Evolutionary conservation across 2,329 filamentous ascomycete genomes (phyloP), one percentile per base, ranked within the genome.

Genomic region (Colletotrichum karsti): DNA sequence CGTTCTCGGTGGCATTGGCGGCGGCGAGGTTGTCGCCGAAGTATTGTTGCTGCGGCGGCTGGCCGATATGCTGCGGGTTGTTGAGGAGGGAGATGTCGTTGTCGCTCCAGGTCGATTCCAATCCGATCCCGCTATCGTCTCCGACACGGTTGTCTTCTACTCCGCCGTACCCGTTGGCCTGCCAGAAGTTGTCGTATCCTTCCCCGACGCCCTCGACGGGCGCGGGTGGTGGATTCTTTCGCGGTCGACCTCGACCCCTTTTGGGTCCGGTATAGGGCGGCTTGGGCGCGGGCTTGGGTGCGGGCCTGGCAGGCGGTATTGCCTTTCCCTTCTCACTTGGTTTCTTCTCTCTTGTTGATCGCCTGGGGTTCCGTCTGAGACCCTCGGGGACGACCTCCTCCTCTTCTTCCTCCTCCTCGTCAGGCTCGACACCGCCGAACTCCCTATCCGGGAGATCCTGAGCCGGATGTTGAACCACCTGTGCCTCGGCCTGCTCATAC

Each of bases 21-120:
- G 59, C 59, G n/a, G 59, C 59, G 35, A 37, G 35, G 15, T 63
- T 67, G 5, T 67, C 64, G 35, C 64, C 64, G 9, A 12, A 59
- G 35, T 48, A 48, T 30, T 50, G 53, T 22, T 44, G 7, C 20
- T 46, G 13, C 1, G 46, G 46, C 0, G 46, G n/a, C n/a, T n/a
- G n/a, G n/a, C n/a, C n/a, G n/a, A n/a, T n/a, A n/a, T n/a, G n/a
- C 33, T 35, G 33, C 10, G 33, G 8, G 12, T 3, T 35, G 33
- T 35, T 13, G 5, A 35, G 33, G 33, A 35, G 33, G 10, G 33
- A 12, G 33, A 9, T 35, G 33, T 35, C 33, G 33, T 35, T 35
- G 10, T 35, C 33, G 33, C 15, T 35, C 33, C 33, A 35, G 10
- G 10, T 9, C 1, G 33, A 13, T 13, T 3, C 33, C 8, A 12